phyloP scores from a whole-genome alignment of 192 early-diverging fungal species.

The Backusella liffmaniae region DNA sequence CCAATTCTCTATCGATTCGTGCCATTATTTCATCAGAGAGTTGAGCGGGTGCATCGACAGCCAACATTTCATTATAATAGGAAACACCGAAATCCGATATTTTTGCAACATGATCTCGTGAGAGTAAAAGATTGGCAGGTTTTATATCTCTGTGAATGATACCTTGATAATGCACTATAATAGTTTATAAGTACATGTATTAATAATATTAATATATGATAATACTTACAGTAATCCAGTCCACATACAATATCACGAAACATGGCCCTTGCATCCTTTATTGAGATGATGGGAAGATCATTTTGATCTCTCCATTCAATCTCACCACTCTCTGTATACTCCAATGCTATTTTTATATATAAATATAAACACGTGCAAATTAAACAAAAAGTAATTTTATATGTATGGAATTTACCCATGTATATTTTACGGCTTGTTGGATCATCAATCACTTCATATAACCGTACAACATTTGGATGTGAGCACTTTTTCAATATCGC shows the following conservation, averaged over 20 bases:
- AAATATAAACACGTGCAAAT: constrained; percentile 1
- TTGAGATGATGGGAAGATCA: constrained; percentile 61
- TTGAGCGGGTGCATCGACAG: constrained; percentile 38
- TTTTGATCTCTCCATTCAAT: constrained; percentile 83
- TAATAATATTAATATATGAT: not conserved
- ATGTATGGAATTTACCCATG: constrained; percentile 51
- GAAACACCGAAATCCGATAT: constrained; percentile 99
- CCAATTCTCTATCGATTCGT: constrained; percentile 81
- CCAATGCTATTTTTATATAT: constrained; percentile 46
- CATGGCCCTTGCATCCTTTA: constrained; percentile 71
- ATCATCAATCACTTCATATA: constrained; percentile 96
- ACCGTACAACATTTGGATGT: constrained; percentile 90
- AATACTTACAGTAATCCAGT: constrained; percentile 81
- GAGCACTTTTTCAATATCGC: constrained; percentile 94
- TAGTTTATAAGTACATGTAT: not conserved
- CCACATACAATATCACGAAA: constrained; percentile 92
- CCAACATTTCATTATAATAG: constrained; percentile 63
- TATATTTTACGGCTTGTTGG: constrained; percentile 90
- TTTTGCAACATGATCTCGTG: constrained; percentile 78
- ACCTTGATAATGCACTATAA: constrained; percentile 86
- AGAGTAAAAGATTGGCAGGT: constrained; percentile 91
- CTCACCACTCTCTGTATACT: constrained; percentile 93
- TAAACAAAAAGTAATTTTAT: constrained; percentile 3
- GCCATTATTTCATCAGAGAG: constrained; percentile 4
- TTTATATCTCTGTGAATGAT: constrained; percentile 99